phyloP scores from a whole-genome alignment of 2,329 filamentous ascomycete genomes.

The Aspergillus nomiae region DNA sequence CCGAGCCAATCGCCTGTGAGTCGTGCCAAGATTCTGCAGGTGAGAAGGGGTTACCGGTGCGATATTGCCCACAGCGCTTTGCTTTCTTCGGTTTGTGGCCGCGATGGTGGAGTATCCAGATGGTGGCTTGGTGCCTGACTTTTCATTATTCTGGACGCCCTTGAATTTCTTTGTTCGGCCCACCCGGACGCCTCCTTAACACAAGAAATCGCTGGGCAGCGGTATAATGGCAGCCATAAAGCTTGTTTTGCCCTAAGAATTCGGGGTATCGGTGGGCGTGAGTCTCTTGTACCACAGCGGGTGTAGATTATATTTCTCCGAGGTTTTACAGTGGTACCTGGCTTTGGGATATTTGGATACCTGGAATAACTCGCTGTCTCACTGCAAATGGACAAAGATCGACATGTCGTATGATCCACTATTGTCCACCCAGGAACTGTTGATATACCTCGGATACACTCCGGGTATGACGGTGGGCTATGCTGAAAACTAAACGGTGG shows the following conservation, averaged over 20 bases:
- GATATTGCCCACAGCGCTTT: background rate
- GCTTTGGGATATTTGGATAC: background rate
- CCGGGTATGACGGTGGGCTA: background rate
- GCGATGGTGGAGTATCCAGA: background rate
- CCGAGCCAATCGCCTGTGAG: background rate
- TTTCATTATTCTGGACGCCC: background rate
- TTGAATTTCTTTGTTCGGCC: background rate
- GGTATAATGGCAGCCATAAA: background rate
- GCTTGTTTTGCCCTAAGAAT: background rate
- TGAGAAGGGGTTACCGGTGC: background rate
- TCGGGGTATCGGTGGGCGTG: background rate
- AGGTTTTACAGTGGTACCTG: background rate
- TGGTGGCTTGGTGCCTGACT: background rate
- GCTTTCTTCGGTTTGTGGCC: background rate
- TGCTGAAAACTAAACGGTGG: background rate
- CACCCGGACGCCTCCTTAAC: background rate
- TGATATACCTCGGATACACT: background rate
- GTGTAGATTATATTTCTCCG: background rate
- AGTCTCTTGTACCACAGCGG: background rate
- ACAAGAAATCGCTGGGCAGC: background rate
- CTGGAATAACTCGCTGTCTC: background rate
- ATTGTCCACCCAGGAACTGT: background rate
- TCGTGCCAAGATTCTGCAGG: background rate
- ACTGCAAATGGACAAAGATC: background rate
- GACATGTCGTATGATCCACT: background rate